A percentile compares a stretch with the other conserved stretches of the same genome.
Conservation (phyloP, 2,329 filamentous ascomycete species). For the Helotiales sp. region DNA sequence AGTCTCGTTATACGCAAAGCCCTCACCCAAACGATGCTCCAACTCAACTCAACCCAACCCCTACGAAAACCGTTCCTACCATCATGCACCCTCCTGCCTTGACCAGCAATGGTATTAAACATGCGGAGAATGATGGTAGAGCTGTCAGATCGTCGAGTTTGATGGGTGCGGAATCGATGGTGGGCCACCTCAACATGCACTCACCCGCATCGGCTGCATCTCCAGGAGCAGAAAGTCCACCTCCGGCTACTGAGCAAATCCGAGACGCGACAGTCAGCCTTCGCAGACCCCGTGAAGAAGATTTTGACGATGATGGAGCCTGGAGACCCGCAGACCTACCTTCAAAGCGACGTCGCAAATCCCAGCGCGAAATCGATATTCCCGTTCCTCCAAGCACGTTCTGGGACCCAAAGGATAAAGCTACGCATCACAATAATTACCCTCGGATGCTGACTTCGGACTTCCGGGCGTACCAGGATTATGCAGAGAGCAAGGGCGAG, state of each 20-base stretch:
- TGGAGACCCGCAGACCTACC: slow-evolving; percentile 39
- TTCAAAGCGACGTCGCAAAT: slow-evolving; percentile 56
- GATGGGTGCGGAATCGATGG: slow-evolving; percentile 42
- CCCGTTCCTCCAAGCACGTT: slow-evolving; percentile 61
- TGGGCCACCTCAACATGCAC: slow-evolving; percentile 42
- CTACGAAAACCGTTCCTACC: slow-evolving; percentile 14
- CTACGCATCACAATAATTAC: slow-evolving; percentile 65
- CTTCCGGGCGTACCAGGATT: slow-evolving; percentile 58
- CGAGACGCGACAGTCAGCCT: slow-evolving; percentile 34
- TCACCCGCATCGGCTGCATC: slow-evolving; percentile 38
- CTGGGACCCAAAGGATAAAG: slow-evolving; percentile 59
- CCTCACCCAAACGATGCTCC: slow-evolving; percentile 3
- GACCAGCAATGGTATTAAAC: slow-evolving; percentile 5
- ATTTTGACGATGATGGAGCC: slow-evolving; percentile 30
- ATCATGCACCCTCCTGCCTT: slow-evolving; percentile 29
- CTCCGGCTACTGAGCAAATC: slow-evolving; percentile 17
- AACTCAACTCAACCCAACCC: slow-evolving; percentile 1
- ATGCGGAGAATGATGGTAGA: slow-evolving; percentile 20
- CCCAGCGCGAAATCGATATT: slow-evolving; percentile 61
- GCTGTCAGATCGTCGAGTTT: slow-evolving; percentile 38
- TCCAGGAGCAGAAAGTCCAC: slow-evolving; percentile 24
- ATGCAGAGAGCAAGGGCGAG: slow-evolving; percentile 56
- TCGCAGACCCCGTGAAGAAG: slow-evolving; percentile 40
- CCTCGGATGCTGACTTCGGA: slow-evolving; percentile 68
- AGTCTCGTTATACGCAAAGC: slow-evolving; percentile 20